A percentile compares a stretch with the other conserved stretches of the same genome.
Evolutionary conservation across 208 protist genomes (phyloP).

Genomic region (Trypanosoma melophagium): DNA sequence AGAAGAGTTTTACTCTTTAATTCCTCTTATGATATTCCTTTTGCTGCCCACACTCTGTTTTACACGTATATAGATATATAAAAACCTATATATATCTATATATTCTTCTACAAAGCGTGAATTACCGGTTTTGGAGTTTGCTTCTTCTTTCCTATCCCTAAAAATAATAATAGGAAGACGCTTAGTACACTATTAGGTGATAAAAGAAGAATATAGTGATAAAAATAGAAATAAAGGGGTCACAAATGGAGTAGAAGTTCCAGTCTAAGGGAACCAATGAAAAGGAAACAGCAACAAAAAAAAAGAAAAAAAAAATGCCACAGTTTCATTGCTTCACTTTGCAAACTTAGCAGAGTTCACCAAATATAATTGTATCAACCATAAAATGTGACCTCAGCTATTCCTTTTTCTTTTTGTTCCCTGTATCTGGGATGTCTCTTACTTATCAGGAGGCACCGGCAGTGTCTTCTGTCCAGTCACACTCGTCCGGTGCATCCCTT

Average conservation of each 20-base stretch:
- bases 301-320: not conserved
- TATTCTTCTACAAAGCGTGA: not conserved
- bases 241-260: too few species aligned
- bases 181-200: not conserved
- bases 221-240: too few species aligned
- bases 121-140: not conserved
- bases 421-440: not conserved
- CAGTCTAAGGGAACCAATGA: conserved; percentile 11
- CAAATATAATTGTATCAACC: not conserved
- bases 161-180: not conserved
- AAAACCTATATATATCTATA: conserved; percentile 8
- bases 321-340: too few species aligned
- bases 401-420: not conserved
- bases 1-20: too few species aligned
- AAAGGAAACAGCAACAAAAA: conserved; percentile 7
- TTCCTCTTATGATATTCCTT: too few species aligned
- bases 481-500: not conserved
- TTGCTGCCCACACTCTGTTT: too few species aligned
- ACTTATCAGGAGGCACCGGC: conserved; percentile 12
- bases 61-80: not conserved
- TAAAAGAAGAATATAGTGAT: conserved; percentile 1
- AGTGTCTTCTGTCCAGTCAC: conserved; percentile 17
- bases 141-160: not conserved
- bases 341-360: not conserved
- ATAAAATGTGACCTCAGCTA: too few species aligned